These are phyloP conservation scores for Arthroderma uncinatum DNA, from an alignment of 2,329 filamentous ascomycete genomes.

Conservation along the genomic window DNA sequence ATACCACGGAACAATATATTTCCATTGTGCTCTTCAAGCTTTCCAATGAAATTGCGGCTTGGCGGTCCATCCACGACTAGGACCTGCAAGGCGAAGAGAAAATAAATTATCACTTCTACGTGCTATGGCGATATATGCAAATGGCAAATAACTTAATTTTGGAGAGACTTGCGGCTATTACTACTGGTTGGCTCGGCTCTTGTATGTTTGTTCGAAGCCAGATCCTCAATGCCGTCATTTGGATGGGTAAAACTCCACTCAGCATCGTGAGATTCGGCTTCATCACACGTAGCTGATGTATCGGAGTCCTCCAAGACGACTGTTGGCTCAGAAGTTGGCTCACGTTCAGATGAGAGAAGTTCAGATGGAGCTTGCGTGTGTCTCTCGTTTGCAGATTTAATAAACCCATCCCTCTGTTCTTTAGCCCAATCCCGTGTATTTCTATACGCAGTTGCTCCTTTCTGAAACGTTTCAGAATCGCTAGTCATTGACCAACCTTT, in stretches of 20 bases:
- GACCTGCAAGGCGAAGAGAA: too few relatives aligned
- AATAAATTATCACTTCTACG: too few relatives aligned
- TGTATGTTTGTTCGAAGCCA: too few relatives aligned
- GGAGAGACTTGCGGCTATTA: too few relatives aligned
- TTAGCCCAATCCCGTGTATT: constrained; percentile 34
- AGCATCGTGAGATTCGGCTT: constrained; percentile 6
- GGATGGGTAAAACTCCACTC: constrained; percentile 1
- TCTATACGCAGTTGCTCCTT: constrained; percentile 31
- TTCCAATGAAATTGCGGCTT: too few relatives aligned
- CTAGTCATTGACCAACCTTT: constrained; percentile 6
- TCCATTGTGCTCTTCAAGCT: too few relatives aligned
- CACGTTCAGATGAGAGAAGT: not conserved
- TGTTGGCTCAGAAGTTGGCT: not conserved
- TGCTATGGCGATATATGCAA: too few relatives aligned
- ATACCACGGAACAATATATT: too few relatives aligned
- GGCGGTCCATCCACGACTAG: too few relatives aligned
- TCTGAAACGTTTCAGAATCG: constrained; percentile 22
- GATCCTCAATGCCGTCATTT: not conserved
- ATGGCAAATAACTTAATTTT: too few relatives aligned
- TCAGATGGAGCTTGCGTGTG: not conserved
- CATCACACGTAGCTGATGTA: constrained; percentile 5
- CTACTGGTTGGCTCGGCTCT: too few relatives aligned
- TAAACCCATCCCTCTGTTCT: too few relatives aligned
- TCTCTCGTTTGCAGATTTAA: constrained; percentile 22
- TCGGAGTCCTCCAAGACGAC: constrained; percentile 6